Evolutionary conservation across 352 stramenopile species (phyloP).

Genomic region (Phytopythium delawarense): DNA sequence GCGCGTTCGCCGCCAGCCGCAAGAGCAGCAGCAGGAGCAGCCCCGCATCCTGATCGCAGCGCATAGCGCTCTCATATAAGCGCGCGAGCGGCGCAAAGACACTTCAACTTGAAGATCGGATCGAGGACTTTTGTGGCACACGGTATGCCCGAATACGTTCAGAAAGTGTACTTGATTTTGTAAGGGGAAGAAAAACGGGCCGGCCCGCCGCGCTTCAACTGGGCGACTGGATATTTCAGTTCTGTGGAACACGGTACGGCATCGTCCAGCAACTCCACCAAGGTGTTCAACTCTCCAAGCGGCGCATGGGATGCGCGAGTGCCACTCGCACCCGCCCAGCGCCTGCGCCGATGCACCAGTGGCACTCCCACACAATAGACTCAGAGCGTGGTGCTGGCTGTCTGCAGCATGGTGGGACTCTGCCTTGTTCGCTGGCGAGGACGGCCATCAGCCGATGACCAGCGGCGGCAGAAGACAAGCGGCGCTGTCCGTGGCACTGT

Average conservation of each 20-base stretch:
- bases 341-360: too few species aligned
- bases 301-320: neutral
- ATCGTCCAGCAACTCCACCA: too few species aligned
- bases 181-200: neutral
- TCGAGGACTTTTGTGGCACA: neutral
- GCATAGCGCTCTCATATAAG: neutral
- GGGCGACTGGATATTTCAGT: neutral
- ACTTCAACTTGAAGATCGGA: neutral
- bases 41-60: too few species aligned
- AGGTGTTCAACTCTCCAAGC: neutral
- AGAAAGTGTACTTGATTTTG: conserved; percentile 2
- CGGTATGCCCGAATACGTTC: neutral
- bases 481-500: neutral
- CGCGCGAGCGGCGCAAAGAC: neutral
- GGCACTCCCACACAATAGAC: too few species aligned
- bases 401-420: too few species aligned
- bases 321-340: neutral
- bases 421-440: neutral
- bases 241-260: neutral
- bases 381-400: too few species aligned
- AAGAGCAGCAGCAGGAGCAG: neutral
- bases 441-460: neutral
- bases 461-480: neutral
- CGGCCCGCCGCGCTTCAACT: neutral
- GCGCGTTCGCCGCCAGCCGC: conserved; percentile 4